Conservation (phyloP, 1,284 basidiomycete genomes). For the Sphaerobolus stellatus region DNA sequence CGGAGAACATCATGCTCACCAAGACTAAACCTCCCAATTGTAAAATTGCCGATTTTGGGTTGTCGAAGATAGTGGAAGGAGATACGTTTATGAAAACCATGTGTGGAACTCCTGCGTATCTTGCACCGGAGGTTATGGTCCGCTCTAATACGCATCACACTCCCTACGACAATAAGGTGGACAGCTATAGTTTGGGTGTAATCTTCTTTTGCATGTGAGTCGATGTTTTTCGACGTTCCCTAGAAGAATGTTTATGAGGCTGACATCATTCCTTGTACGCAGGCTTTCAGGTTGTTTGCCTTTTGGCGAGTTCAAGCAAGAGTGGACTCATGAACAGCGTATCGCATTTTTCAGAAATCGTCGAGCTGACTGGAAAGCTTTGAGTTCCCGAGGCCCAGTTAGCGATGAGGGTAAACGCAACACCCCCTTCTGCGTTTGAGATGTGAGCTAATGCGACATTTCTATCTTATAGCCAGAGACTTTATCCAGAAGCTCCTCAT, state of each 20-base stretch:
- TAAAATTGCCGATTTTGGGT: conserved; percentile 91
- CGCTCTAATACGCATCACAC: conserved; percentile 60
- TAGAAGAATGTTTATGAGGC: neutral
- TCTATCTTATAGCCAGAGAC: conserved; percentile 32
- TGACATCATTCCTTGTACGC: conserved; percentile 6
- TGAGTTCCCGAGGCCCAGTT: conserved; percentile 38
- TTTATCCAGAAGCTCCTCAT: conserved; percentile 53
- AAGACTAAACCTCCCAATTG: conserved; percentile 59
- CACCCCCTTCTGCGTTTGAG: neutral
- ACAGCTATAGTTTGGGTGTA: conserved; percentile 92
- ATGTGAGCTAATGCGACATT: conserved; percentile 33
- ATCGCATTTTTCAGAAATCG: conserved; percentile 45
- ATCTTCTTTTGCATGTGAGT: conserved; percentile 86
- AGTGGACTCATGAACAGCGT: conserved; percentile 22
- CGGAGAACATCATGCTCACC: conserved; percentile 83
- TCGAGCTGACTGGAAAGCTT: conserved; percentile 57
- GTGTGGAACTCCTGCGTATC: conserved; percentile 84
- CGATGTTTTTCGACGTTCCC: conserved; percentile 3
- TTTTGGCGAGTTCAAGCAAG: conserved; percentile 59
- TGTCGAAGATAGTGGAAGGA: conserved; percentile 84
- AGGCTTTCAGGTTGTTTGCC: conserved; percentile 73
- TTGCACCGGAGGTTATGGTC: conserved; percentile 86
- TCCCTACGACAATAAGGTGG: conserved; percentile 81
- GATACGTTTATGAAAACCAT: conserved; percentile 67
- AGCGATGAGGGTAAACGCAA: conserved; percentile 37